Evolutionary conservation across 768 basidiomycete species (phyloP).

Genomic region (Terana coerulea): DNA sequence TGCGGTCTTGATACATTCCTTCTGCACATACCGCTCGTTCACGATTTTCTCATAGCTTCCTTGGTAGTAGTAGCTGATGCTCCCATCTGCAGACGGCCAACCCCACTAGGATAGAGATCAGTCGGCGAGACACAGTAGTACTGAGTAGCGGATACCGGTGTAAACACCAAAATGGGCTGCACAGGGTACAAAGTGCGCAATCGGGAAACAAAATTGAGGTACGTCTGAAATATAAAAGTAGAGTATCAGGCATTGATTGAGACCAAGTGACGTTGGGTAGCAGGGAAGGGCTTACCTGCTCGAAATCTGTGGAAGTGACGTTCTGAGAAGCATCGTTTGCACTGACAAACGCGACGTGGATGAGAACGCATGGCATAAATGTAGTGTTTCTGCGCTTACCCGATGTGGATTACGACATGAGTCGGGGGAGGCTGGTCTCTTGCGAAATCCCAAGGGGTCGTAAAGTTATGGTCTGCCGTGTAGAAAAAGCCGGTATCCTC

Average conservation of each 20-base stretch:
- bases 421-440: constrained; percentile 44
- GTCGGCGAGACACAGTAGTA: background rate
- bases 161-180: constrained; percentile 52
- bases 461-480: constrained; percentile 54
- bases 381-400: constrained; percentile 33
- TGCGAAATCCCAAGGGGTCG: constrained; percentile 54
- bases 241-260: background rate
- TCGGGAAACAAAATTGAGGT: constrained; percentile 41
- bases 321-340: constrained; percentile 56
- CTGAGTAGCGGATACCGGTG: constrained; percentile 36
- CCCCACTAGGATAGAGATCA: constrained; percentile 39
- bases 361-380: background rate
- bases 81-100: constrained; percentile 50
- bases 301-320: constrained; percentile 40
- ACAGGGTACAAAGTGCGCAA: constrained; percentile 39
- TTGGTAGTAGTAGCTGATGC: constrained; percentile 40
- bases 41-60: constrained; percentile 47
- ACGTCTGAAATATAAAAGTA: constrained; percentile 37
- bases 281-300: constrained; percentile 31
- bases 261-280: too few relatives aligned
- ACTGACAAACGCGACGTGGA: constrained; percentile 23
- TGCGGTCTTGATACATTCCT: background rate
- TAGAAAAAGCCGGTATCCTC: constrained; percentile 55
- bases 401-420: constrained; percentile 55
- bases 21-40: constrained; percentile 28